Evolutionary conservation across 805 yeast species (phyloP).

Genomic region (Candida dajiaensis): DNA sequence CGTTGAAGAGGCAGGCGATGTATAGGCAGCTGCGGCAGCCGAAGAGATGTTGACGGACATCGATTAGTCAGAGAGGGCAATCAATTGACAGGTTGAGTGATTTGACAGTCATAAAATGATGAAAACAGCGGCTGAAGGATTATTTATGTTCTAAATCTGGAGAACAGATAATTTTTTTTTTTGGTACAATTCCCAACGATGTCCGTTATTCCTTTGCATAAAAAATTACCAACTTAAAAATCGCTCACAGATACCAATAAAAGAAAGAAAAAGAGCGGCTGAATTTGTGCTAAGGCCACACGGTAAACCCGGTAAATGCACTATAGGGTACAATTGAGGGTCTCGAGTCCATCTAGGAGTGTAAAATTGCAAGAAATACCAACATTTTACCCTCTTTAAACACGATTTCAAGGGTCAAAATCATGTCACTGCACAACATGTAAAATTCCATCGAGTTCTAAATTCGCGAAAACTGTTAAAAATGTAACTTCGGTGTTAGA

Average conservation of each 20-base stretch:
- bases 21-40: neutral
- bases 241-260: too few species aligned
- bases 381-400: too few species aligned
- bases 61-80: neutral
- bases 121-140: neutral
- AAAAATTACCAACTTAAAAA: too few species aligned
- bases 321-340: too few species aligned
- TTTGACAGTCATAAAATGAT: neutral
- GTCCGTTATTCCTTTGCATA: neutral
- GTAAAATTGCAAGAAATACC: too few species aligned
- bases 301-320: too few species aligned
- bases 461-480: neutral
- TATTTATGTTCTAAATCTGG: neutral
- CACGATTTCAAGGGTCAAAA: too few species aligned
- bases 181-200: neutral
- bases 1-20: slow-evolving; percentile 1
- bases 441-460: neutral
- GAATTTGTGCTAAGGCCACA: neutral
- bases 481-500: neutral
- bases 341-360: too few species aligned
- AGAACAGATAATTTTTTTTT: neutral
- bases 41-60: neutral
- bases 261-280: neutral
- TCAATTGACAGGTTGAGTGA: too few species aligned
- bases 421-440: too few species aligned